Evolutionary conservation across 176 grass and related monocot species (phyloP), one percentile per base, ranked within the genome.

Genomic region (Carex myosuroides): DNA sequence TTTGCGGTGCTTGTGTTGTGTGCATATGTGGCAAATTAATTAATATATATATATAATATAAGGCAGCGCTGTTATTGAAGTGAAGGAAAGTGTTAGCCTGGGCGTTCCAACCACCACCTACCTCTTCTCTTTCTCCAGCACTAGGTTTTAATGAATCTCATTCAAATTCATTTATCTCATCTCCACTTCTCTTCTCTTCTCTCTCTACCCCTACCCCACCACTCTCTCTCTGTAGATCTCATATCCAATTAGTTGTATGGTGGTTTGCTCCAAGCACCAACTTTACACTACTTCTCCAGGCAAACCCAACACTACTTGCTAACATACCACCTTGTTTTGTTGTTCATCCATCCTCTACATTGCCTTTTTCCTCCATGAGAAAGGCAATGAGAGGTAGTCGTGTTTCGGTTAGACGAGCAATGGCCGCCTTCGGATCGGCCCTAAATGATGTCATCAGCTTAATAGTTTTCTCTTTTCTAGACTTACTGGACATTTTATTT

Each of bases 91-190:
- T 83, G 80, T 83, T 83, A 66, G 80, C 81, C 37, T 24, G 88
- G 87, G 86, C 80, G 70, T 86, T 95, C 92, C 89, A 99, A 87
- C 96, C 0, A 99, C 93, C 85, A 76, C 91, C 96, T 89, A 91
- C 86, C 72, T 71, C 68, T 90, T 55, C 8, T 61, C 80, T 60
- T 80, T 42, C 56, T 44, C 84, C 42, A 60, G 30, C 70, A 84
- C 64, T 50, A 63, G 69, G 17, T 76, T 76, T 54, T 77, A 75
- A 79, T 85, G 84, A 52, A 55, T 35, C 69, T 44, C 42, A 44
- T 44, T 44, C 42, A 54, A 60, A 85, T 62, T 79, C 59, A 62
- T 76, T 41, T 52, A 50, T 24, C 48, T 52, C 58, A 74, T 76
- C 37, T 77, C 72, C 39, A 50, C 9, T 76, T 29, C 79, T 37